These are phyloP conservation scores for Wallacemonas sp. DNA, from an alignment of 208 protist genomes.

Conservation along the genomic window DNA sequence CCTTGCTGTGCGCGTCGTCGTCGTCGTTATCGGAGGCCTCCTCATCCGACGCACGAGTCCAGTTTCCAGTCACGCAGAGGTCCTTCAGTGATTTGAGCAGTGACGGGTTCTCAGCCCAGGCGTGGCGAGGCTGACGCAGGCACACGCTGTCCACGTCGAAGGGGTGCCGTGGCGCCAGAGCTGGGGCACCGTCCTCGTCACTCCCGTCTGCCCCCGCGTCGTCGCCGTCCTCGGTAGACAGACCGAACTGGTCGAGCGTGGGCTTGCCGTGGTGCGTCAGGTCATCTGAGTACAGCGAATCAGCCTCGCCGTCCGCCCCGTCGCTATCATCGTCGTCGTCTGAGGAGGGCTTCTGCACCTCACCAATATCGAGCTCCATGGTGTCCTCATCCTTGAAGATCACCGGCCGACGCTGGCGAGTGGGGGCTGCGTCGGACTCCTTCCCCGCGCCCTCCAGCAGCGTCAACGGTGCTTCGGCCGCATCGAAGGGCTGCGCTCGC, in stretches of 20 bases:
- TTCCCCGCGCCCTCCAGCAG: constrained; percentile 60
- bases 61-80: constrained; percentile 96
- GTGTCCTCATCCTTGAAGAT: constrained; percentile 77
- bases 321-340: constrained; percentile 48
- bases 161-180: constrained; percentile 50
- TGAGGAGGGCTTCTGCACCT: constrained; percentile 31
- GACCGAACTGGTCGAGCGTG: constrained; percentile 23
- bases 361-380: constrained; percentile 81
- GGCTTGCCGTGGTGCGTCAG: background rate
- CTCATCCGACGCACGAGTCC: constrained; percentile 46
- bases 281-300: constrained; percentile 15
- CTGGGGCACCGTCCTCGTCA: constrained; percentile 29
- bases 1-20: constrained; percentile 50
- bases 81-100: constrained; percentile 82
- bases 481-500: constrained; percentile 71
- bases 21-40: constrained; percentile 44
- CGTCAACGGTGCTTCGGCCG: constrained; percentile 30
- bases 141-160: constrained; percentile 71
- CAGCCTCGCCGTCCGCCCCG: constrained; percentile 20
- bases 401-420: constrained; percentile 67
- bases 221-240: constrained; percentile 22
- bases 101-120: constrained; percentile 48
- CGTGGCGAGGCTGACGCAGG: constrained; percentile 32
- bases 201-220: constrained; percentile 27
- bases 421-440: constrained; percentile 44